Evolutionary conservation across 1,139 yeast genomes (phyloP), one percentile per base, ranked within the genome.

Genomic region (Taiozyma sp.): DNA sequence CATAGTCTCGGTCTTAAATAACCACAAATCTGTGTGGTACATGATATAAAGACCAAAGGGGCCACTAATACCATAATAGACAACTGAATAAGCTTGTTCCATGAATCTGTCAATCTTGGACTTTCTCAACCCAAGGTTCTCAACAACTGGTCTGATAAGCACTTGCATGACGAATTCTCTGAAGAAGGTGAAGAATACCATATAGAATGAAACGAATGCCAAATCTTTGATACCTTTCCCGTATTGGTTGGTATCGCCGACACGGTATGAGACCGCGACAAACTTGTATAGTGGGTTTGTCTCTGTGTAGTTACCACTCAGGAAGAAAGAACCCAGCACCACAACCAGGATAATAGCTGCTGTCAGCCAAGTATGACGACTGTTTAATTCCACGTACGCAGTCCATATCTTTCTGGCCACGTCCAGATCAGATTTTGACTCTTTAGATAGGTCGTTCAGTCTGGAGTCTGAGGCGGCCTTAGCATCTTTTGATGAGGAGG

Each of bases 91-190:
- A 10, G 92, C 78, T 72, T 93, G 99, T 68, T 93, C 99, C 87
- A 90, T 83, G 68, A 93, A 90, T 65, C 99, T 80, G 57, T 79
- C 80, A 46, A 81, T 69, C 68, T 87, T 91, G 44, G 80, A 80
- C 52, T 76, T 79, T 19, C 61, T 73, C 45, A 90, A 69, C 1
- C 91, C 89, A 45, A 73, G 71, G 45, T 56, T 54, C 8, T 50
- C 44, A 3, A 97, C 93, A 48, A 87, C 57, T 12, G 98, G 99
- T 60, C 78, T 77, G 56, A 93, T 79, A 2, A 91, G 64, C 48
- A 81, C 75, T 65, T 92, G 92, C 98, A 93, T 92, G 61, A 83
- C 68, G 66, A 93, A 92, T 69, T 93, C 99, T 62, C 99, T 82
- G 59, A 84, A 75, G 65, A 93, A 93, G 0, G 97, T 88, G 77